Evolutionary conservation across 148 eudicot species (phyloP).

Genomic region (Spergularia bocconei): DNA sequence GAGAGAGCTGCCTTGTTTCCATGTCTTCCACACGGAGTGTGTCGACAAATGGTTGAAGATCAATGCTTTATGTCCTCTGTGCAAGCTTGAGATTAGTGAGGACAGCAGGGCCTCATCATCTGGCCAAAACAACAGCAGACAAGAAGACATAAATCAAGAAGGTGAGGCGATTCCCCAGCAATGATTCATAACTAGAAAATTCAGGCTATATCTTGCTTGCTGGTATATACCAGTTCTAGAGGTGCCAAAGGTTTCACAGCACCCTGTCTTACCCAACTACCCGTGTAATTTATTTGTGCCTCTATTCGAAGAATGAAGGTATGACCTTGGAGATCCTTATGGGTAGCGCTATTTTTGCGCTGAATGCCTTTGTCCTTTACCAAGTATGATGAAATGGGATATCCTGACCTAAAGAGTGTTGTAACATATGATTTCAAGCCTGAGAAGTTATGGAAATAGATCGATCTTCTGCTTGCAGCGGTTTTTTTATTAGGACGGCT

Average conservation of each 20-base stretch:
- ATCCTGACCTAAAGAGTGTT: background rate
- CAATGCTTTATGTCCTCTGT: constrained; percentile 44
- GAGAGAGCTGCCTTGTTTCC: constrained; percentile 43
- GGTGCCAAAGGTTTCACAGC: background rate
- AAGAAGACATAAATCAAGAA: constrained; percentile 5
- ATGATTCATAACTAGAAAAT: background rate
- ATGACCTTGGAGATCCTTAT: no score
- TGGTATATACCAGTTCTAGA: background rate
- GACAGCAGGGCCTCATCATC: constrained; percentile 15
- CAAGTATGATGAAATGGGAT: background rate
- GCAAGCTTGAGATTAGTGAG: constrained; percentile 40
- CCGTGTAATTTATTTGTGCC: constrained; percentile 12
- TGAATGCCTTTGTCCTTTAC: background rate
- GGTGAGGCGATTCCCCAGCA: constrained; percentile 17
- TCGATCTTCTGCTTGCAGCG: background rate
- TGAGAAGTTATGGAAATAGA: constrained; percentile 5
- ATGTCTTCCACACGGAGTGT: constrained; percentile 41
- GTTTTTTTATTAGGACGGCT: no score
- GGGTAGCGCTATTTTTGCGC: background rate
- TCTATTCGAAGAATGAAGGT: constrained; percentile 4
- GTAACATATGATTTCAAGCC: constrained; percentile 7
- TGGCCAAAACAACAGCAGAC: constrained; percentile 12
- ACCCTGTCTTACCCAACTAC: background rate
- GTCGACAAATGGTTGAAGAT: constrained; percentile 48
- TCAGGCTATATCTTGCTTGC: background rate